phyloP scores from a whole-genome alignment of 2,329 filamentous ascomycete genomes.

The Pseudocercospora ulei region DNA sequence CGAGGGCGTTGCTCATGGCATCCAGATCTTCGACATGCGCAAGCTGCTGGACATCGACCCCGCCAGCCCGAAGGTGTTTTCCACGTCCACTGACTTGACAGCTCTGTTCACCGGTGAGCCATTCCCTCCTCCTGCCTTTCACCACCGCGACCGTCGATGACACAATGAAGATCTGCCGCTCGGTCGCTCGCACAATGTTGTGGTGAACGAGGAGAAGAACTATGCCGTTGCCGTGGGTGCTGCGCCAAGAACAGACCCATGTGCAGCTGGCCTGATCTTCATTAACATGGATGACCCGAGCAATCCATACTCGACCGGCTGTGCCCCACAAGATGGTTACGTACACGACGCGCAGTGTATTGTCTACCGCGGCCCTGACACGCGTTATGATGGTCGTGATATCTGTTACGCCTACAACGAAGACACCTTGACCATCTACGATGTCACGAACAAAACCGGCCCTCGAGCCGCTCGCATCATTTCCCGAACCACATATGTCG shows the following conservation, averaged over 20 bases:
- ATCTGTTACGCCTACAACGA: conserved; percentile 48
- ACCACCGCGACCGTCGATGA: not conserved
- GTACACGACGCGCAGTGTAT: conserved; percentile 50
- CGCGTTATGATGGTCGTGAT: conserved; percentile 39
- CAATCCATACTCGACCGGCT: conserved; percentile 45
- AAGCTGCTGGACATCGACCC: conserved; percentile 46
- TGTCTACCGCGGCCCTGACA: conserved; percentile 43
- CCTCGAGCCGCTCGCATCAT: conserved; percentile 35
- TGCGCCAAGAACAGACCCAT: conserved; percentile 38
- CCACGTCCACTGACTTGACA: conserved; percentile 28
- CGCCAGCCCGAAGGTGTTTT: conserved; percentile 37
- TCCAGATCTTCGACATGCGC: conserved; percentile 51
- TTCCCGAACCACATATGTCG: conserved; percentile 44
- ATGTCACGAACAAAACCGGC: conserved; percentile 40
- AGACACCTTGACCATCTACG: conserved; percentile 41
- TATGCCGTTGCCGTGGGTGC: conserved; percentile 41
- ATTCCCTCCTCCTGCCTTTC: not conserved
- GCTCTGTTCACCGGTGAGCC: conserved; percentile 16
- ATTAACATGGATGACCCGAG: conserved; percentile 46
- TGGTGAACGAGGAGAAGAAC: conserved; percentile 44
- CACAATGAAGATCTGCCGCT: conserved; percentile 11
- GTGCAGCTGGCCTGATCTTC: conserved; percentile 46
- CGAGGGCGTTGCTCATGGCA: conserved; percentile 46
- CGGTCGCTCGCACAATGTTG: conserved; percentile 44
- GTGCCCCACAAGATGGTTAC: conserved; percentile 45